Evolutionary conservation across 176 grass and related monocot species (phyloP).

Genomic region (Pontederia crassipes): DNA sequence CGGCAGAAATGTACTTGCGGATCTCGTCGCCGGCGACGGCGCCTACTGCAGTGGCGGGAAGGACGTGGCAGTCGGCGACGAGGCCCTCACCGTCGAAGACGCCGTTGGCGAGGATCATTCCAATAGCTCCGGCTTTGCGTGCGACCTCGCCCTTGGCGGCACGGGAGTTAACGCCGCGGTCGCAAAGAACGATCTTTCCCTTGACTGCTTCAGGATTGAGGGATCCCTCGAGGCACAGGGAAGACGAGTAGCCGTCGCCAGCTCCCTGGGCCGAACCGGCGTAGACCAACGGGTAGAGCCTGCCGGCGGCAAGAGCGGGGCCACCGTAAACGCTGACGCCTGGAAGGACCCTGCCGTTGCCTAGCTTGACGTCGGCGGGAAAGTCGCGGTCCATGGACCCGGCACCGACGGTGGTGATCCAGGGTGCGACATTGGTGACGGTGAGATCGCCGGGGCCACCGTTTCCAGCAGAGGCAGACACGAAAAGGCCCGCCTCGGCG

Average conservation of each 20-base stretch:
- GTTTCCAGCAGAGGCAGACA: no score
- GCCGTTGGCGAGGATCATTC: not conserved
- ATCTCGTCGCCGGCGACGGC: not conserved
- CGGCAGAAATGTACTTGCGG: not conserved
- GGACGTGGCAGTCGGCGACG: conserved; percentile 3
- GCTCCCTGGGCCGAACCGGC: not conserved
- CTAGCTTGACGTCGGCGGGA: conserved; percentile 2
- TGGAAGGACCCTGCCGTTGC: not conserved
- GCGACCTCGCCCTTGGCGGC: conserved; percentile 1
- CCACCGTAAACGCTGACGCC: conserved; percentile 7
- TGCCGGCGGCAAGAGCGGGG: not conserved
- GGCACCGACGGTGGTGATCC: no score
- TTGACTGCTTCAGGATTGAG: not conserved
- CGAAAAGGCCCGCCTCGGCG: no score
- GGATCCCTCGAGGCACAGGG: not conserved
- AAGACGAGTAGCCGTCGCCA: not conserved
- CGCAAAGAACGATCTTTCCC: not conserved
- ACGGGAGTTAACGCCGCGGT: not conserved
- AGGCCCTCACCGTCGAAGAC: conserved; percentile 4
- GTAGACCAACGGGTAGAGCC: not conserved
- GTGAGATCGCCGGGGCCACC: no score
- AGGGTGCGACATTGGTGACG: no score
- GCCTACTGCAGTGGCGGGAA: not conserved
- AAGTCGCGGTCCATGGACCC: conserved; percentile 2
- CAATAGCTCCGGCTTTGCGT: not conserved